phyloP scores from a whole-genome alignment of 805 yeast genomes.

The Brettanomyces naardenensis region DNA sequence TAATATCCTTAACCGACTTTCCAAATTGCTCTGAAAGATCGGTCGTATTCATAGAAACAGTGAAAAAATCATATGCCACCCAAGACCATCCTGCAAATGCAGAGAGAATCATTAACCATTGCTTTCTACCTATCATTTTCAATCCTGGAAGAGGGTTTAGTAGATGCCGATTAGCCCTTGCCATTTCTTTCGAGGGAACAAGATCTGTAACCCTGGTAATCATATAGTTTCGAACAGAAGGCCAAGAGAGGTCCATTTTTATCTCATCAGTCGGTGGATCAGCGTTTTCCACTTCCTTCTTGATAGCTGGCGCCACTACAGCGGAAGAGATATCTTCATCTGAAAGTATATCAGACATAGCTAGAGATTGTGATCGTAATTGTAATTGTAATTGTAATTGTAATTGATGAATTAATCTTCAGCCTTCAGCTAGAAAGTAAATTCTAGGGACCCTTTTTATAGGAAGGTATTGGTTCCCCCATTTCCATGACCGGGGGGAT shows the following conservation, averaged over 20 bases:
- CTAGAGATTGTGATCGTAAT: too few relatives aligned
- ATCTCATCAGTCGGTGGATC: too few relatives aligned
- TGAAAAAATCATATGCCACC: conserved; percentile 60
- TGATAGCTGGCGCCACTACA: too few relatives aligned
- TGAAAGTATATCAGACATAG: too few relatives aligned
- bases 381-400: too few relatives aligned
- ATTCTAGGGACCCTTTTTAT: too few relatives aligned
- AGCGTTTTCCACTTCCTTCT: too few relatives aligned
- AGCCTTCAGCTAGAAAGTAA: too few relatives aligned
- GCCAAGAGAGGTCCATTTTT: conserved; percentile 20
- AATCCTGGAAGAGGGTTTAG: conserved; percentile 61
- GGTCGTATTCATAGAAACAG: conserved; percentile 44
- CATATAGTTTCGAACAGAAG: conserved; percentile 29
- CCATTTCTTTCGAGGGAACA: conserved; percentile 35
- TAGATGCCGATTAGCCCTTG: conserved; percentile 29
- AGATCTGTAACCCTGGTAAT: conserved; percentile 42
- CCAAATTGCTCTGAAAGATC: conserved; percentile 40
- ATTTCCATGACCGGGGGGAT: too few relatives aligned
- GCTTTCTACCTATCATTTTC: conserved; percentile 36
- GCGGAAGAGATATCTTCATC: too few relatives aligned
- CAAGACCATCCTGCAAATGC: conserved; percentile 57
- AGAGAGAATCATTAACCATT: conserved; percentile 48
- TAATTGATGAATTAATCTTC: too few relatives aligned
- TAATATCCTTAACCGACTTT: conserved; percentile 40
- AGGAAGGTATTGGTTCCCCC: too few relatives aligned